Evolutionary conservation across 805 yeast species (phyloP), one percentile per base, ranked within the genome.

Genomic region (Candida gorgasii): DNA sequence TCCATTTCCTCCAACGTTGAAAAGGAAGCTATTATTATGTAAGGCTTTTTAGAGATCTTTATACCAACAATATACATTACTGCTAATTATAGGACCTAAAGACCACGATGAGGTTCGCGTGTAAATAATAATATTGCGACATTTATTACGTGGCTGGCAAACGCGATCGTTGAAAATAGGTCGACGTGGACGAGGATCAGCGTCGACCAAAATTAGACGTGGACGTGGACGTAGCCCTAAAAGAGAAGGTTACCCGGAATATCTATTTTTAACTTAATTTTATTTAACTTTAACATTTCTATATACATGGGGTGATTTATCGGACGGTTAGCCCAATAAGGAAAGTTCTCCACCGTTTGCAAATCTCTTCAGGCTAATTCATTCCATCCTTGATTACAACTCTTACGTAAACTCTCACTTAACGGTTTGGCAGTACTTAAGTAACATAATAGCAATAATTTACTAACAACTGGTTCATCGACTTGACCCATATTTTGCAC

Each of bases 11-110:
- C 89, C 54, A 93, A 93, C 69, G 96, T 93, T 68, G 98, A 95
- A 80, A 83, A 86, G 72, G 98, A 96, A 65, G 86, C 96, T 61
- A 93, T 93, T 78, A 93, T 93, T 74, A 93, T 93, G 99, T 93
- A 79, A 79, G 14, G 31, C n/a, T n/a, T n/a, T n/a, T 23, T 24
- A 23, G 13, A 35, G 35, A 31, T 12, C 5, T 8, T 8, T 31
- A 15, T 31, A 31, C 23, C 23, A 8, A 7, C 17, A 31, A 24
- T 24, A 7, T 24, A 24, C 6, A 34, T 19, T 24, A 24, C 6
- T 13, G 6, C 12, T 27, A 27, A 12, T 12, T 23, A 23, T 23
- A 23, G 8, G 11, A 8, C 11, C 26, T 8, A 11, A 23, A n/a
- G n/a, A n/a, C n/a, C n/a, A n/a, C n/a, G n/a, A n/a, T n/a, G n/a